Evolutionary conservation across 2,329 filamentous ascomycete genomes (phyloP), one percentile per base, ranked within the genome.

Genomic region (Aspergillus floridensis): DNA sequence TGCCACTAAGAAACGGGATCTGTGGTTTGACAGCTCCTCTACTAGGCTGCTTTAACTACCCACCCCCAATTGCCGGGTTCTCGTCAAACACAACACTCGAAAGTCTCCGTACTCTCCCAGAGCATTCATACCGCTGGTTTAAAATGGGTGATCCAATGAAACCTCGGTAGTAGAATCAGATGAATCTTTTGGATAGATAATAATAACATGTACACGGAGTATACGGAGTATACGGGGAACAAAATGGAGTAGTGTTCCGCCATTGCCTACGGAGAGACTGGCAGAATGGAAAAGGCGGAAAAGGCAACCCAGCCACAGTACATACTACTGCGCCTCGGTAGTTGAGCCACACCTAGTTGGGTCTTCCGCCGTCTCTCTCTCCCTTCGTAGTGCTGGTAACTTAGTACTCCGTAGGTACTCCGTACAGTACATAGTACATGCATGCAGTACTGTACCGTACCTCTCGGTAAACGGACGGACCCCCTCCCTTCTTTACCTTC

Each of bases 1-100:
- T 49, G 48, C 38, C 48, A 38, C 47, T 58, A 58, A 58, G 31
- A 21, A 31, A 44, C 50, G 50, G 44, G 21, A 46, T 21, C 31
- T 58, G 56, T 58, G 38, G 14, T 55, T 56, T 57, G 59, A 60
- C 59, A 58, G 59, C 51, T 60, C 50, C 41, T 26, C 49, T 47
- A 21, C n/a, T 29, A n/a, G 22, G 35, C 38, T 46, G 8, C 26
- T 26, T 24, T 11, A 19, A 4, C 19, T 48, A 11, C 21, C 19
- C 19, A 48, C 19, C 21, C 12, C 24, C 47, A 49, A 29, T 14
- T 14, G 11, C 35, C 14, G 38, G 38, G 14, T 7, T 19, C 16
- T 6, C 4, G 38, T 19, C 6, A 16, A 44, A 44, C 14, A 44
- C 38, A 19, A 16, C 3, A 5, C 38, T 19, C 38, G 22, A 19